Base-by-base conservation (phyloP, 768 basidiomycete genomes). In the Hortiboletus campestris region DNA sequence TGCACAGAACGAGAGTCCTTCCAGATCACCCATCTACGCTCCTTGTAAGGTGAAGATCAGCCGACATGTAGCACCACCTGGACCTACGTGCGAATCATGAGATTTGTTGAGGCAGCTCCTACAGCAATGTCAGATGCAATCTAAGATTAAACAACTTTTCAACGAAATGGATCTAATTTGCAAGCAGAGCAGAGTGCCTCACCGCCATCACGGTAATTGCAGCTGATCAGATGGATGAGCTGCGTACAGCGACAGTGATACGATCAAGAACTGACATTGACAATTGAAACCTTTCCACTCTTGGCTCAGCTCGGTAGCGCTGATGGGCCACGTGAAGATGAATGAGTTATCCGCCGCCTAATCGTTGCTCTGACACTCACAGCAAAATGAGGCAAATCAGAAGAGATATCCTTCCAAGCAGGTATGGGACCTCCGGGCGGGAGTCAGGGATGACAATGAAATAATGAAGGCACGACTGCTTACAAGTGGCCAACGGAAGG, bases 21-120 rank as follows among this genome's bases (percentile, higher is more conserved):
- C 68, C 68, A 69, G 29, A 69, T 59, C n/a, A 66, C 46, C 68
- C 68, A 70, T 44, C 68, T 69, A 12, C 2, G 5, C 6, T 6
- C 11, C 29, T 36, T 28, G 54, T 29, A 3, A 56, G 28, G 43
- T 3, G 0, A 3, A 12, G 49, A 39, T 12, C 14, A 20, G 9
- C 3, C 6, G 31, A 28, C 7, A n/a, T 14, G n/a, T 4, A 28
- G 35, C 17, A 25, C 2, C 6, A 22, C 4, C 32, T 3, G 17
- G 28, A 49, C 68, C 42, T 40, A 70, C 68, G 66, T 64, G 44
- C 68, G 64, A 45, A 69, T 56, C 57, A 68, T 58, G 20, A 69
- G 10, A 48, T 70, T 69, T 13, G 51, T 50, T 2, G 66, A 69
- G 20, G 54, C 31, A 38, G 59, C 43, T 28, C 50, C 64, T 1